phyloP scores from a whole-genome alignment of 75 land plant species.

The Cupressus sempervirens region DNA sequence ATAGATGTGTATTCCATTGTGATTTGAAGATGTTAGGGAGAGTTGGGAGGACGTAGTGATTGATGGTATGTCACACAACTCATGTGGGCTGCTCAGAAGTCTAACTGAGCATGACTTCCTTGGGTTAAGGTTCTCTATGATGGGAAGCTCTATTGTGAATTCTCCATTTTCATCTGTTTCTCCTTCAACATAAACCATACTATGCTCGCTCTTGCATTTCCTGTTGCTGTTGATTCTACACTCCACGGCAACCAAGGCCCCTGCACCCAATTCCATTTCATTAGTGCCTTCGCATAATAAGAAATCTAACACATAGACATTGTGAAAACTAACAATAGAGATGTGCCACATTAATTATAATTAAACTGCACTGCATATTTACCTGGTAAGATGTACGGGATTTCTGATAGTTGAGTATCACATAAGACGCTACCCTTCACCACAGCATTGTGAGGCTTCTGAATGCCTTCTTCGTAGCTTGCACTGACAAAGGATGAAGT shows the following conservation, averaged over 20 bases:
- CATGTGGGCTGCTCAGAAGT: background rate
- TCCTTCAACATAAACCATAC: background rate
- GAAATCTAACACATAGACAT: too few species aligned
- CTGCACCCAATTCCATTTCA: background rate
- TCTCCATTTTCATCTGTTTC: conserved; percentile 1
- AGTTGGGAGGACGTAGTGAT: background rate
- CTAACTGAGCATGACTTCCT: background rate
- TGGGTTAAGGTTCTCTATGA: background rate
- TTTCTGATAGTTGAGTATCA: background rate
- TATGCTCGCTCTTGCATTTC: background rate
- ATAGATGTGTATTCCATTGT: background rate
- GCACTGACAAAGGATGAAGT: background rate
- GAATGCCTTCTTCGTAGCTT: too few species aligned
- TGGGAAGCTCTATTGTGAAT: background rate
- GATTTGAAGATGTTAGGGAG: background rate
- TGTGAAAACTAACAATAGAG: too few species aligned
- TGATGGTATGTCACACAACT: background rate
- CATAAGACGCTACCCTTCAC: background rate
- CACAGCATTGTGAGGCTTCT: background rate
- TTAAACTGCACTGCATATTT: too few species aligned
- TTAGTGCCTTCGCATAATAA: background rate
- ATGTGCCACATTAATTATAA: too few species aligned
- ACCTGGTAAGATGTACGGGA: background rate
- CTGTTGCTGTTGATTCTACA: background rate
- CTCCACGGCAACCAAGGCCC: background rate